phyloP scores from a whole-genome alignment of 2,329 filamentous ascomycete genomes.

The Paracoccidioides brasiliensis region DNA sequence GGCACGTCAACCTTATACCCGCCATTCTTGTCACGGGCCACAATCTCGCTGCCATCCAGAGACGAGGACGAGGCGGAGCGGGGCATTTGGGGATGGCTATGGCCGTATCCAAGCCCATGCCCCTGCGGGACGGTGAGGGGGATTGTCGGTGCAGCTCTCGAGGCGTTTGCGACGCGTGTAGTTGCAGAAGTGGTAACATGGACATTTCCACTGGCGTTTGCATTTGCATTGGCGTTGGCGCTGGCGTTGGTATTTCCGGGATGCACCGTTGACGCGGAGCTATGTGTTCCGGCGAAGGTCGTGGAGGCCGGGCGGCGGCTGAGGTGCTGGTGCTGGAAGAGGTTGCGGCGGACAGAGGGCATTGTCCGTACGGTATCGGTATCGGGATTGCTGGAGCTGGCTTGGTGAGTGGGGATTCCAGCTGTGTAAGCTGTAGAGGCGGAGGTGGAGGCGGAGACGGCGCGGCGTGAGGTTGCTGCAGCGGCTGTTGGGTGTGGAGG shows the following conservation, averaged over 20 bases:
- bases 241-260: not conserved
- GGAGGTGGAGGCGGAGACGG: not conserved
- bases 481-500: slow-evolving; percentile 13
- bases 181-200: not conserved
- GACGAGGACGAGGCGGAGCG: not conserved
- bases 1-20: slow-evolving; percentile 37
- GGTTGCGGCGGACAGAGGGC: slow-evolving; percentile 31
- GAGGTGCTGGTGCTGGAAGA: slow-evolving; percentile 33
- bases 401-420: not conserved
- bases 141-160: slow-evolving; percentile 1
- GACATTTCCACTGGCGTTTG: not conserved
- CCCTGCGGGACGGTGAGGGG: not conserved
- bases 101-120: not conserved
- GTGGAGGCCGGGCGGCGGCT: slow-evolving; percentile 29
- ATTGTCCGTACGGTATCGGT: slow-evolving; percentile 7
- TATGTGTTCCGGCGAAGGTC: not conserved
- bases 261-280: not conserved
- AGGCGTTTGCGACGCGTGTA: not conserved
- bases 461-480: not conserved
- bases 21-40: slow-evolving; percentile 37
- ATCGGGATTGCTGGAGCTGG: not conserved
- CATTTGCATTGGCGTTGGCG: not conserved
- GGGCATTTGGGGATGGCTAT: not conserved
- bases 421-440: not conserved
- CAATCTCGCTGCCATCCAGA: slow-evolving; percentile 31